Evolutionary conservation across 768 basidiomycete species (phyloP).

Genomic region (Tylopilus cervinicoccineus): DNA sequence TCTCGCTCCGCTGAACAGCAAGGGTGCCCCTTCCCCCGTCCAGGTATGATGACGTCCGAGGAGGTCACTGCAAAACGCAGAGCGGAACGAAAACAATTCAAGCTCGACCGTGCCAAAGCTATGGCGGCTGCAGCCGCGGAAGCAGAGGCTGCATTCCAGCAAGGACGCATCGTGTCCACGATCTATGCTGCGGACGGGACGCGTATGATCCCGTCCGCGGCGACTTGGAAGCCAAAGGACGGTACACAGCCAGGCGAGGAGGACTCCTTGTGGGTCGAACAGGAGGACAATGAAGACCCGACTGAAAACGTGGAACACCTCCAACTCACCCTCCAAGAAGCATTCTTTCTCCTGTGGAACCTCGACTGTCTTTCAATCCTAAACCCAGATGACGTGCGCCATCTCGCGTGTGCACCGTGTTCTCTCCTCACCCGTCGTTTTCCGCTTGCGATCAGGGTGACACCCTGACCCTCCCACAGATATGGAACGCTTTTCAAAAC

Average conservation of each 20-base stretch:
- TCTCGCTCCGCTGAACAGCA: background rate
- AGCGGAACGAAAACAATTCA: constrained; percentile 87
- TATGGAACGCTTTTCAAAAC: constrained; percentile 64
- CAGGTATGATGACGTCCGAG: constrained; percentile 65
- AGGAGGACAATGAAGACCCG: constrained; percentile 42
- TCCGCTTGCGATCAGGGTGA: constrained; percentile 40
- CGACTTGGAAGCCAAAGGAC: constrained; percentile 66
- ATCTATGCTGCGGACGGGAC: constrained; percentile 48
- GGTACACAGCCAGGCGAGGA: constrained; percentile 10
- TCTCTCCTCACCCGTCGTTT: background rate
- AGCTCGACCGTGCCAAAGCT: constrained; percentile 85
- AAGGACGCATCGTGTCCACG: constrained; percentile 61
- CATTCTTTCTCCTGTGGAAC: constrained; percentile 84
- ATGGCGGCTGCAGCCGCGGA: constrained; percentile 79
- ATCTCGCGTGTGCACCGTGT: background rate
- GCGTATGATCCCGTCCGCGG: constrained; percentile 64
- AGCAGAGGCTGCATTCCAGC: constrained; percentile 72
- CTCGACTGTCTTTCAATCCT: constrained; percentile 76
- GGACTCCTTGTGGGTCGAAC: constrained; percentile 12
- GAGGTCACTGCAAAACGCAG: constrained; percentile 87
- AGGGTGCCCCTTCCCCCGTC: background rate
- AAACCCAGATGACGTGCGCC: constrained; percentile 59
- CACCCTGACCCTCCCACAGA: constrained; percentile 50
- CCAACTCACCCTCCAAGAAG: constrained; percentile 85
- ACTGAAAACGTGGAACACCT: constrained; percentile 83